Percentiles rank a stretch among this genome's conserved stretches.
Evolutionary conservation across 768 basidiomycete species (phyloP).

Genomic region (Tephrocybe sp.): DNA sequence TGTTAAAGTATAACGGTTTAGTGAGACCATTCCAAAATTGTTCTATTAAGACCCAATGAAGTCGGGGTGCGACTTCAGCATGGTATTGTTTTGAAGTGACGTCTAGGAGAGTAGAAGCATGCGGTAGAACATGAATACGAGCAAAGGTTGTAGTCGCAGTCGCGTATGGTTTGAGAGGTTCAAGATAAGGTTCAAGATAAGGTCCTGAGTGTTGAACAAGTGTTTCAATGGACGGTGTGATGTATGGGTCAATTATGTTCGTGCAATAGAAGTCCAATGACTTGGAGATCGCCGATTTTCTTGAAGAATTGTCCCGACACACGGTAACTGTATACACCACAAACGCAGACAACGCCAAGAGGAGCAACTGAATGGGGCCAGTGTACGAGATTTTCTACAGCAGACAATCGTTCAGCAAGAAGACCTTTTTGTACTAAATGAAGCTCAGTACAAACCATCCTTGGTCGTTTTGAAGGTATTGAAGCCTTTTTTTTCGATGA

Average conservation of each 20-base stretch:
- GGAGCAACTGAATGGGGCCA: constrained; percentile 1
- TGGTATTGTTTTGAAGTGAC: constrained; percentile 13
- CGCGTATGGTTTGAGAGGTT: constrained; percentile 10
- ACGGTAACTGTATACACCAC: constrained; percentile 48
- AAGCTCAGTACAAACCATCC: background rate
- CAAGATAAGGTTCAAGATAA: constrained; percentile 17
- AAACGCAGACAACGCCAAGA: constrained; percentile 43
- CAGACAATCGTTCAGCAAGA: background rate
- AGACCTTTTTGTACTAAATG: background rate
- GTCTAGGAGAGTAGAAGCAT: constrained; percentile 21
- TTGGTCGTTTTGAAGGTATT: background rate
- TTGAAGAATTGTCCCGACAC: constrained; percentile 43
- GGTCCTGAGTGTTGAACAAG: constrained; percentile 51
- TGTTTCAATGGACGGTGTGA: constrained; percentile 60
- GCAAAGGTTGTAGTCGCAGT: constrained; percentile 21
- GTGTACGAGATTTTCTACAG: background rate
- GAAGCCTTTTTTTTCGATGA: constrained; percentile 6
- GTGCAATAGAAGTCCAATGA: constrained; percentile 60
- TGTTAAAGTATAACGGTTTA: constrained; percentile 28
- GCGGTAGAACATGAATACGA: constrained; percentile 30
- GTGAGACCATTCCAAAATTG: constrained; percentile 21
- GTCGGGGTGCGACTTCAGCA: constrained; percentile 16
- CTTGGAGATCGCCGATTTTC: constrained; percentile 48
- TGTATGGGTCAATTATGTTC: constrained; percentile 67
- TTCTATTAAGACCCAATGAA: constrained; percentile 12